Evolutionary conservation across 78 protist genomes (phyloP), one percentile per base, ranked within the genome.

Genomic region (Ministeria vibrans): DNA sequence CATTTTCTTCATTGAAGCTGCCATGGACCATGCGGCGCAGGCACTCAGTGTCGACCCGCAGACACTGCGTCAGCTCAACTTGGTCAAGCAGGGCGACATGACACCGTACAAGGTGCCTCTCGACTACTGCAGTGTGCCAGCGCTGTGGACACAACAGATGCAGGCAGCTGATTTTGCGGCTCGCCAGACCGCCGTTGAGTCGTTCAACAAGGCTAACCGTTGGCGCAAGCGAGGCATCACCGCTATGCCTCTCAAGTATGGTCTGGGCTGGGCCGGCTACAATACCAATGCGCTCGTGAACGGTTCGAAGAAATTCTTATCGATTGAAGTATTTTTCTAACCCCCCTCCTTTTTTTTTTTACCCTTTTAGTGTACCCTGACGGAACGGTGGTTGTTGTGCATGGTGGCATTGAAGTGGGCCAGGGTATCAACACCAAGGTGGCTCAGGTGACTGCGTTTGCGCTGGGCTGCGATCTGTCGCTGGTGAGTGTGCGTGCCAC

Each of bases 401-500:
- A 75, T 49, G 75, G 81, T 2, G 92, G 92, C 27, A 0, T 23
- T 53, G 92, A 89, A 76, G 45, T 85, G 39, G 92, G 92, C 23
- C 89, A 89, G 75, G 92, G 92, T 20, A 41, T 85, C 78, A 70
- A 89, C 85, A 73, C 81, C 3, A 89, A 85, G 78, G 87, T 95
- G 77, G 20, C 42, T n/a, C 93, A 89, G 62, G 88, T 93, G 41
- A 92, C 89, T 15, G 93, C 96, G 46, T 11, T 36, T 32, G 95
- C 71, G 53, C 61, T 95, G 0, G 93, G 91, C 71, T 63, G 92
- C 44, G 88, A 88, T 34, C 71, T 91, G 25, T 44, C 38, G 5
- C 38, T 25, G 22, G 87, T 94, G 28, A 83, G 82, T 75, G 75
- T 97, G 69, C 9, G 73, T 46, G 98, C 92, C 76, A 94, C 97